Conservation (phyloP, 169 alveolate species). For the Eimeria praecox region DNA sequence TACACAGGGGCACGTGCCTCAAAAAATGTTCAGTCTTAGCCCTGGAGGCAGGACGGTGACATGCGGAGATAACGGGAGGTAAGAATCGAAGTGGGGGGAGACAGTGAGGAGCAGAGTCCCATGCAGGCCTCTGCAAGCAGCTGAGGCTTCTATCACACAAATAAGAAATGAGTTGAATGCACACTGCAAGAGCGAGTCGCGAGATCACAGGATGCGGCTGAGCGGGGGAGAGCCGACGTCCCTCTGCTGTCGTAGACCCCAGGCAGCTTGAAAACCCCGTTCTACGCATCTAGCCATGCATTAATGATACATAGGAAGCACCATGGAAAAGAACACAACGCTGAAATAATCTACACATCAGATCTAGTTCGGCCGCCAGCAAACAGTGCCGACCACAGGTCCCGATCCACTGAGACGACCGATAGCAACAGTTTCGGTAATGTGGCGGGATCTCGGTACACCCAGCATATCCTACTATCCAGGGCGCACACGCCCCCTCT, state of each 20-base stretch:
- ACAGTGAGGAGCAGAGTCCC: not conserved
- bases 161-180: not conserved
- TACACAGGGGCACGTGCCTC: not conserved
- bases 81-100: not conserved
- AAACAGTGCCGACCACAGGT: not conserved
- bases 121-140: not conserved
- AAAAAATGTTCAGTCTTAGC: not conserved
- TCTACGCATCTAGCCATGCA: not conserved
- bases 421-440: not conserved
- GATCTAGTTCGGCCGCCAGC: not conserved
- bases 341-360: not conserved
- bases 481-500: not conserved
- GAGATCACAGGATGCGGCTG: not conserved
- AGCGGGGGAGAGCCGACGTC: not conserved
- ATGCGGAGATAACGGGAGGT: not conserved
- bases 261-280: not conserved
- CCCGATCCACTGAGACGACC: slow-evolving; percentile 64
- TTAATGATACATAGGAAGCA: not conserved
- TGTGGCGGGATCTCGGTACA: not conserved
- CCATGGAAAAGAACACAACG: not conserved
- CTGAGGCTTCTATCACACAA: not conserved
- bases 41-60: slow-evolving; percentile 6
- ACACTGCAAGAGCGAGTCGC: not conserved
- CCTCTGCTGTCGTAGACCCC: not conserved
- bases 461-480: not conserved